Conservation (phyloP, 352 stramenopile genomes). For the Globisporangium uncinulatum region DNA sequence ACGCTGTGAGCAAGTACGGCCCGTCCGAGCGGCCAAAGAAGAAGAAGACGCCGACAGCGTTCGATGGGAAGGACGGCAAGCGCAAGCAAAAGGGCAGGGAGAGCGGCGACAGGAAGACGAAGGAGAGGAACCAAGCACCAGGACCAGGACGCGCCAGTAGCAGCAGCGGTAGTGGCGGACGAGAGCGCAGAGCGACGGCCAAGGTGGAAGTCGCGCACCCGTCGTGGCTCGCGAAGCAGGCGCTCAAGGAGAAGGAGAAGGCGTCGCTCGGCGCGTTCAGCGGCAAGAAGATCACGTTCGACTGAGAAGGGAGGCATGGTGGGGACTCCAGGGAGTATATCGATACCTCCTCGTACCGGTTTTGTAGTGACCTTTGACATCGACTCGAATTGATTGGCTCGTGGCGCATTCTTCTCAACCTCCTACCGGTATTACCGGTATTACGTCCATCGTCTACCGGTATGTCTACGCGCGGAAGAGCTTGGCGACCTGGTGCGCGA, state of each 20-base stretch:
- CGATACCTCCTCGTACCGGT: neutral
- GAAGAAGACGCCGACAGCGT: slow-evolving; percentile 27
- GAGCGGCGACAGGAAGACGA: neutral
- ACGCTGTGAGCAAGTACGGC: slow-evolving; percentile 49
- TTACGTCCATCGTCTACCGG: too few species aligned
- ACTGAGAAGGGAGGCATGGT: slow-evolving; percentile 10
- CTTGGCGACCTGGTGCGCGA: slow-evolving; percentile 84
- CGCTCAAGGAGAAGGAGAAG: slow-evolving; percentile 80
- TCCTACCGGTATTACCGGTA: too few species aligned
- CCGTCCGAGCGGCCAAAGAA: slow-evolving; percentile 75
- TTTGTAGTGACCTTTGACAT: too few species aligned
- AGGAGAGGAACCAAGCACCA: slow-evolving; percentile 12
- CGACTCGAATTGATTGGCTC: neutral
- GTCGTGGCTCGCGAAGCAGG: slow-evolving; percentile 80
- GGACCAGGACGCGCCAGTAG: slow-evolving; percentile 7
- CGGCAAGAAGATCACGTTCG: slow-evolving; percentile 85
- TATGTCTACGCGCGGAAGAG: slow-evolving; percentile 60
- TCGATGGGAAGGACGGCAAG: slow-evolving; percentile 13
- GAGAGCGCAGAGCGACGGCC: slow-evolving; percentile 16
- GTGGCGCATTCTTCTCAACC: neutral
- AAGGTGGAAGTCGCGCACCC: slow-evolving; percentile 35
- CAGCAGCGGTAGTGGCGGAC: slow-evolving; percentile 4
- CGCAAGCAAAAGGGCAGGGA: neutral
- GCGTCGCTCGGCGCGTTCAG: slow-evolving; percentile 55
- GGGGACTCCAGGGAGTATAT: neutral